Conservation (phyloP, 2,329 filamentous ascomycete species). For the Arthrocladium fulminans region DNA sequence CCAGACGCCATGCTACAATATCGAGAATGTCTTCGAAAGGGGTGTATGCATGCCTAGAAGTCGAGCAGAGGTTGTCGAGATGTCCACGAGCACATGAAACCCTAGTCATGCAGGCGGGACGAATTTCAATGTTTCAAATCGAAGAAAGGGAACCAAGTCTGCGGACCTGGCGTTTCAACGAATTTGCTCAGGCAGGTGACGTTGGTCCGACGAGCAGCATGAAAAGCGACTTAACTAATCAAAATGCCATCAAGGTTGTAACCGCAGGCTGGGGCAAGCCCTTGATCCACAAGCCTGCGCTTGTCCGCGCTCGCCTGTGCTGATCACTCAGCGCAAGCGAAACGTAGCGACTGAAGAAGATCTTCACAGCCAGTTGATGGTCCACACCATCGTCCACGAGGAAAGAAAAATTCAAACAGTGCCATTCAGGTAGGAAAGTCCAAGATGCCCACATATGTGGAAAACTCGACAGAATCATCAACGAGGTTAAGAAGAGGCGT, state of each 20-base stretch:
- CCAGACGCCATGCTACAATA: conserved; percentile 41
- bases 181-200: not conserved
- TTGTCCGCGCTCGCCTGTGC: not conserved
- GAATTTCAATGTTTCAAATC: no score
- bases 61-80: no score
- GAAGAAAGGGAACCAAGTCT: no score
- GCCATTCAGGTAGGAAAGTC: no score
- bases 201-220: not conserved
- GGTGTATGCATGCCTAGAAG: no score
- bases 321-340: not conserved
- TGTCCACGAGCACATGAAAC: no score
- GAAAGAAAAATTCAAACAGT: not conserved
- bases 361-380: not conserved
- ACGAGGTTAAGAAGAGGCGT: no score
- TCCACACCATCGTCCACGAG: not conserved
- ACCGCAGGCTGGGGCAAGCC: not conserved
- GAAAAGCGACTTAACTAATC: not conserved
- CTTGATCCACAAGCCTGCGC: no score
- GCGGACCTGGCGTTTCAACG: not conserved
- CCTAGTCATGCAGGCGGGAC: no score
- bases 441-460: no score
- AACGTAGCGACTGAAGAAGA: not conserved
- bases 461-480: no score
- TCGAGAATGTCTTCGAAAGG: no score
- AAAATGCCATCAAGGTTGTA: not conserved